A percentile compares a stretch with the other conserved stretches of the same genome.
Evolutionary conservation across 176 grass and related monocot species (phyloP).

Genomic region (Zoysia japonica): DNA sequence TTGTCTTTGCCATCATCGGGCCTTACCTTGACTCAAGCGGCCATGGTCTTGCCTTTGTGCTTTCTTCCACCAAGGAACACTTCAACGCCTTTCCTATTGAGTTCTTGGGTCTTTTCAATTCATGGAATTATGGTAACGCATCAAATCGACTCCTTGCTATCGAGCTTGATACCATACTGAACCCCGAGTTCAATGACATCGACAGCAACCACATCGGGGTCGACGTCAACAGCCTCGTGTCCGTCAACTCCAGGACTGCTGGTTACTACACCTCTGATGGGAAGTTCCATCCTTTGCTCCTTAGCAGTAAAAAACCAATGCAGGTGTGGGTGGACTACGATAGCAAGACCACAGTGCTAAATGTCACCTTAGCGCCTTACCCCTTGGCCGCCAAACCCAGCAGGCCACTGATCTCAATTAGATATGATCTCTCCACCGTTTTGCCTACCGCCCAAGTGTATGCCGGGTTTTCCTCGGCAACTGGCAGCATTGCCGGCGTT

Average conservation of each 20-base stretch:
- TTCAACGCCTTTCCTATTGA: not conserved
- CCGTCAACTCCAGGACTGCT: not conserved
- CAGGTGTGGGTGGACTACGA: slow-evolving; percentile 53
- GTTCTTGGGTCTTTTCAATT: slow-evolving; percentile 5
- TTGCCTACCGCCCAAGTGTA: not conserved
- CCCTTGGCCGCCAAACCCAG: not conserved
- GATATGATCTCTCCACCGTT: slow-evolving; percentile 1
- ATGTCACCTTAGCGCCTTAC: slow-evolving; percentile 34
- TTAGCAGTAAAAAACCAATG: not conserved
- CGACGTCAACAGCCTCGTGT: slow-evolving; percentile 26
- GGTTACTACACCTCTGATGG: slow-evolving; percentile 21
- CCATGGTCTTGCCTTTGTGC: slow-evolving; percentile 42
- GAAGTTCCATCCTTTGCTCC: not conserved
- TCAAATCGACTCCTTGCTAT: slow-evolving; percentile 24
- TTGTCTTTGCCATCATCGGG: slow-evolving; percentile 38
- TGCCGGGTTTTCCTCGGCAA: slow-evolving; percentile 41
- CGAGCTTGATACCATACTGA: slow-evolving; percentile 36
- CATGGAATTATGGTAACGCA: not conserved
- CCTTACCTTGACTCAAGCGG: not conserved
- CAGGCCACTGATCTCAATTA: not conserved
- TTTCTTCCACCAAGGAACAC: slow-evolving; percentile 17
- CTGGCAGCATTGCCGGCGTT: not conserved
- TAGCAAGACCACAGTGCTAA: not conserved
- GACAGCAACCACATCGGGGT: slow-evolving; percentile 45
- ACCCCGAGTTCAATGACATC: not conserved